phyloP scores from a whole-genome alignment of 2,329 filamentous ascomycete genomes.

The Xylaria hypoxylon region DNA sequence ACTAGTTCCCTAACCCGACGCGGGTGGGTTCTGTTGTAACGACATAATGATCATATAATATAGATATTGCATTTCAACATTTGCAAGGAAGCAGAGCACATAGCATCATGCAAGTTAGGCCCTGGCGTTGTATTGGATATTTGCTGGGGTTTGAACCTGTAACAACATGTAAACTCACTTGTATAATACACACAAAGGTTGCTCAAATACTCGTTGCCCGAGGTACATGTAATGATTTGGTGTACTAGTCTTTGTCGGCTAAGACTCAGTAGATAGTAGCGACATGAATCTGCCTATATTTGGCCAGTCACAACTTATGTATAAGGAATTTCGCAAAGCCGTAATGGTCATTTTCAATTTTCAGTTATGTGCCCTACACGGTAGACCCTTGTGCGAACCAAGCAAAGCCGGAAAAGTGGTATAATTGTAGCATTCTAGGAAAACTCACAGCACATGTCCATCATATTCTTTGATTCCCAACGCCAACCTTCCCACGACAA shows the following conservation, averaged over 20 bases:
- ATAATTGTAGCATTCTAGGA: constrained; percentile 29
- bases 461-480: not conserved
- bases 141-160: constrained; percentile 7
- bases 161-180: constrained; percentile 2
- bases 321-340: not conserved
- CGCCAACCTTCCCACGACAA: not conserved
- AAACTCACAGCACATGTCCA: constrained; percentile 8
- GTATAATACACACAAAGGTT: not conserved
- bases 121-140: constrained; percentile 11
- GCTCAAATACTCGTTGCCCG: not conserved
- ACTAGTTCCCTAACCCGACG: not conserved
- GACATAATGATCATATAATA: constrained; percentile 27
- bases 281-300: too few species aligned
- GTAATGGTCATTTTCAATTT: not conserved
- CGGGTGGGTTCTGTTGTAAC: constrained; percentile 9
- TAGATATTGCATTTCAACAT: constrained; percentile 2
- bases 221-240: too few species aligned
- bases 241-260: too few species aligned
- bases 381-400: not conserved
- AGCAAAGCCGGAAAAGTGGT: constrained; percentile 25
- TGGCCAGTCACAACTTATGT: too few species aligned
- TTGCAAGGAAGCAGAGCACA: constrained; percentile 16
- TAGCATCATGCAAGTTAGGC: constrained; percentile 17
- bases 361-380: not conserved
- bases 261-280: too few species aligned